These are phyloP conservation scores for Cutaneotrichosporon daszewskae DNA, from an alignment of 1,284 basidiomycete genomes.

Conservation along the genomic window DNA sequence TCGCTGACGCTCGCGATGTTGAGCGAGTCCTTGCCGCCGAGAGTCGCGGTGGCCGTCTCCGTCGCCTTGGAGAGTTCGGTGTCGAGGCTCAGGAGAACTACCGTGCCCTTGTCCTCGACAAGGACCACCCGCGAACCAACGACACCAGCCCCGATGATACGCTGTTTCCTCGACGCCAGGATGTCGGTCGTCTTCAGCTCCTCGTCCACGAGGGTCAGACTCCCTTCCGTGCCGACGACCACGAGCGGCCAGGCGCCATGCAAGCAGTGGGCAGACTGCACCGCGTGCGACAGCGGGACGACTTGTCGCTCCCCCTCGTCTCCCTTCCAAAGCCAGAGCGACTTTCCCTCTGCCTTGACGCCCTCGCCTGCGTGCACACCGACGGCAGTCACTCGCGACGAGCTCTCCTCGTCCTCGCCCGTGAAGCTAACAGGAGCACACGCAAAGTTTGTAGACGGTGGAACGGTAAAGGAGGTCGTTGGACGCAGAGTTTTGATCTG, in stretches of 20 bases:
- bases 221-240: constrained; percentile 7
- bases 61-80: constrained; percentile 12
- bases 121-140: constrained; percentile 9
- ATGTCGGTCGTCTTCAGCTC: constrained; percentile 5
- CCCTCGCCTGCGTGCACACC: constrained; percentile 27
- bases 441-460: constrained; percentile 39
- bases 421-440: constrained; percentile 35
- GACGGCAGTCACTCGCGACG: constrained; percentile 33
- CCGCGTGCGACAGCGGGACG: constrained; percentile 5
- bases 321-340: constrained; percentile 40
- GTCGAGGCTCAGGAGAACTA: constrained; percentile 15
- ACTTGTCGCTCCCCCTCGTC: constrained; percentile 32
- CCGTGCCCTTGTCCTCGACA: constrained; percentile 15
- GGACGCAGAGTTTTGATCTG: constrained; percentile 43
- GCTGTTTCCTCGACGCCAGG: constrained; percentile 4
- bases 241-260: constrained; percentile 14
- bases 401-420: constrained; percentile 10
- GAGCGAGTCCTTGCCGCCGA: constrained; percentile 11
- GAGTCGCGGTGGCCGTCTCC: constrained; percentile 8
- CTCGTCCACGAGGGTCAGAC: constrained; percentile 4
- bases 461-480: constrained; percentile 43
- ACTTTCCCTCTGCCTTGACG: constrained; percentile 21
- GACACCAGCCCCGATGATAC: constrained; percentile 5
- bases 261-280: no score
- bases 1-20: constrained; percentile 22